Evolutionary conservation across 257 asterid species (phyloP), one percentile per base, ranked within the genome.

Genomic region (Primulina eburnea): DNA sequence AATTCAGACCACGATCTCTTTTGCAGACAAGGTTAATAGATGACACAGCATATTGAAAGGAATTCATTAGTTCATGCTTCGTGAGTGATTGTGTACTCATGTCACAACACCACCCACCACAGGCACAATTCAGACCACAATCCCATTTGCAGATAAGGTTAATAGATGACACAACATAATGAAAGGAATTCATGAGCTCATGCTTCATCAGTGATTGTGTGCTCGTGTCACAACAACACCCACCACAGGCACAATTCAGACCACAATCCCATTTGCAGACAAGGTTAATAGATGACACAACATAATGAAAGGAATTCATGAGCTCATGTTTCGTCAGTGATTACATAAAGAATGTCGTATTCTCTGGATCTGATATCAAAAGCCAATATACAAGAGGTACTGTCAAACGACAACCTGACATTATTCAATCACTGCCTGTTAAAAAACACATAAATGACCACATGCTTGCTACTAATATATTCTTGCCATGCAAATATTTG

Each of bases 211-310:
- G 30, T 2, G n/a, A 32, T 11, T 37, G 26, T 1, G 26, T 24
- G 26, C 26, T 24, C 1, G 26, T 24, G 26, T 24, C 26, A 24
- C 26, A 24, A 24, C 26, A 24, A 24, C 26, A 24, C 26, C 26
- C 26, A 24, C 26, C 1, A 0, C 26, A 24, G 26, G 26, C 26
- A 24, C 26, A 4, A 30, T 30, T 30, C 33, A 30, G 33, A 4
- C 33, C 33, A 30, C 33, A 30, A 30, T 30, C 33, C 33, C 33
- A 30, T 30, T 30, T 30, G 4, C 33, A 34, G 34, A 28, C n/a
- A 7, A 52, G 28, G 33, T 71, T 68, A 72, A 80, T 53, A 40
- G 24, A 70, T 34, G 21, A 40, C 37, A 38, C 32, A 38, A 38
- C 50, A 38, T 52, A 7, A 10, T 40, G 43, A 17, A 9, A 32